Evolutionary conservation across 495 filamentous ascomycete species (phyloP).

Genomic region (Poronia punctata): DNA sequence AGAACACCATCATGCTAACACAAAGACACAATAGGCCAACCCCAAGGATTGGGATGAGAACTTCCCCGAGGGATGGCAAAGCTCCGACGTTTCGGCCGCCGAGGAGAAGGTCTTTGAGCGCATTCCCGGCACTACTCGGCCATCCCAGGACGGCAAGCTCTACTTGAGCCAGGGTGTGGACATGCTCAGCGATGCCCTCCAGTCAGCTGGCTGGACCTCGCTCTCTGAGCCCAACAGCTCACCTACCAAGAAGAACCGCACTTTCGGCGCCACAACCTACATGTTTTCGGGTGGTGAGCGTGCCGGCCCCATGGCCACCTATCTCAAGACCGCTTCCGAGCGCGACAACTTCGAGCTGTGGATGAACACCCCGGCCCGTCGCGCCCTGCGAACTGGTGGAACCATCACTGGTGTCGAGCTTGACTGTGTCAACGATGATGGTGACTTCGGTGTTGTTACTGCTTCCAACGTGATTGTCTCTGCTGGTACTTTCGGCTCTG

Average conservation of each 20-base stretch:
- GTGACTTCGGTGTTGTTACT: constrained; percentile 51
- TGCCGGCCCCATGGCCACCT: constrained; percentile 67
- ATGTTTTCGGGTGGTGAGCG: constrained; percentile 63
- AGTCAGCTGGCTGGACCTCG: constrained; percentile 53
- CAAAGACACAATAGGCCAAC: constrained; percentile 30
- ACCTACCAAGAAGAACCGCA: constrained; percentile 60
- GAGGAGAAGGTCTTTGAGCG: constrained; percentile 58
- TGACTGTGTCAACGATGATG: constrained; percentile 46
- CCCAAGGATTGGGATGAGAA: constrained; percentile 63
- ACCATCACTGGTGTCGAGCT: constrained; percentile 64
- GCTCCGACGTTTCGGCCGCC: constrained; percentile 52
- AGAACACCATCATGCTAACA: constrained; percentile 1
- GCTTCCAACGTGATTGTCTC: constrained; percentile 61
- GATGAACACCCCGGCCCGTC: constrained; percentile 58
- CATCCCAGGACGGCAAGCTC: constrained; percentile 59
- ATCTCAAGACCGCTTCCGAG: constrained; percentile 55
- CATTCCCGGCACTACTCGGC: constrained; percentile 62
- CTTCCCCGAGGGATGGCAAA: constrained; percentile 69
- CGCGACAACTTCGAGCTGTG: constrained; percentile 63
- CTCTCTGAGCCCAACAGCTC: constrained; percentile 52
- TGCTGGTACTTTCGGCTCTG: constrained; percentile 62
- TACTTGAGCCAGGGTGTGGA: constrained; percentile 63
- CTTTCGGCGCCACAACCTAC: constrained; percentile 58
- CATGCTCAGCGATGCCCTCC: constrained; percentile 49
- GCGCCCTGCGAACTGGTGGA: constrained; percentile 56